Base-by-base conservation (phyloP, 495 filamentous ascomycete genomes). In the Tuber aestivum region DNA sequence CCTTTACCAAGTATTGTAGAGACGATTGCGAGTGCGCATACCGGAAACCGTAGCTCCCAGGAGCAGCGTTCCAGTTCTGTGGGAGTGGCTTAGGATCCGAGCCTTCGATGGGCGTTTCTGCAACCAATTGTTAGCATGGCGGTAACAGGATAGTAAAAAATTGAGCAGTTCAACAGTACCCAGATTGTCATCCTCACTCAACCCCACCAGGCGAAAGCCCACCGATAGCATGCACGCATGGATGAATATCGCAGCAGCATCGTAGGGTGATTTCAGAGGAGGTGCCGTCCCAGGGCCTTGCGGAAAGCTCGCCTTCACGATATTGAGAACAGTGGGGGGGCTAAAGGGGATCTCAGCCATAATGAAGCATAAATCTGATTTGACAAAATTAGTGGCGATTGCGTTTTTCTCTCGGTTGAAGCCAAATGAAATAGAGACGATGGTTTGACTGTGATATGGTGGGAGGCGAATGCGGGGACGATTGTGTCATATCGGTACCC, bases 11-110 rank as follows among this genome's bases (percentile, higher is more conserved):
- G 82, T 91, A 98, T 76, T 91, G 87, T 87, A 95, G 92, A 21
- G 94, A 89, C 0, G 94, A 96, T 83, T 97, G 93, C n/a, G 89
- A 85, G 81, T 97, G 96, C 3, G 90, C 88, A 85, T 98, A 99
- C 72, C 95, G 90, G 84, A 99, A 86, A 23, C 77, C 78, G 61
- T 84, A 84, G 41, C 77, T 79, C 4, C 78, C 82, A n/a, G 82
- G 77, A 2, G 80, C 80, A n/a, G 76, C 76, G n/a, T 83, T 85
- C 85, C 85, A 86, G 50, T 82, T 82, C 74, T 42, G 21, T 7
- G 69, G 45, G 23, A 99, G 88, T n/a, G 90, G 87, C 70, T 82
- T 80, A 4, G 85, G 81, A 10, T 84, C 73, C 27, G 84, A 78
- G 70, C 83, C 79, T 56, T 89, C 86, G 76, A 88, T 87, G 7